phyloP scores from a whole-genome alignment of 2,329 filamentous ascomycete species.

The Mariannaea sp. region DNA sequence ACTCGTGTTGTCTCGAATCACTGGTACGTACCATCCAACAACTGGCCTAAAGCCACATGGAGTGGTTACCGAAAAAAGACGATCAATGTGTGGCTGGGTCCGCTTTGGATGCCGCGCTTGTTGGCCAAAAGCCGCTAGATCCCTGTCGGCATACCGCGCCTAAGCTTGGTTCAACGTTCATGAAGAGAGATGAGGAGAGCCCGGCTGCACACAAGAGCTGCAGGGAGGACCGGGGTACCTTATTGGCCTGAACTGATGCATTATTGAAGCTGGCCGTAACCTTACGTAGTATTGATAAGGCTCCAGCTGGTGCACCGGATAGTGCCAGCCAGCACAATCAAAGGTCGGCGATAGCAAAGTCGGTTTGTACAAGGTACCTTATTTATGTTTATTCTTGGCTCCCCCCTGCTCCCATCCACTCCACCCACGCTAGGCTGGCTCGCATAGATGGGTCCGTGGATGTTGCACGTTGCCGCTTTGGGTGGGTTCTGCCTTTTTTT shows the following conservation, averaged over 20 bases:
- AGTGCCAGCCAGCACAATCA: neutral
- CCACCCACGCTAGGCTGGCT: constrained; percentile 20
- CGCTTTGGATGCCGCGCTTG: constrained; percentile 28
- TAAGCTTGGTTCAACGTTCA: constrained; percentile 41
- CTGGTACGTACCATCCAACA: constrained; percentile 2
- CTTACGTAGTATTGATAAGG: neutral
- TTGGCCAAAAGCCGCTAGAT: constrained; percentile 26
- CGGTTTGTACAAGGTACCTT: constrained; percentile 6
- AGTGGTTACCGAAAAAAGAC: constrained; percentile 27
- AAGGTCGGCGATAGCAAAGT: neutral
- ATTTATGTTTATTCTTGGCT: constrained; percentile 19
- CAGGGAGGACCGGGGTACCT: constrained; percentile 18
- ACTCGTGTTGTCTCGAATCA: constrained; percentile 13
- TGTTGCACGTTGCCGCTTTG: constrained; percentile 34
- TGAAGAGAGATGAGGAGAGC: constrained; percentile 26
- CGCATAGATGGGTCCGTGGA: constrained; percentile 15
- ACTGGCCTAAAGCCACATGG: constrained; percentile 20
- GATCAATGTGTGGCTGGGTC: constrained; percentile 33
- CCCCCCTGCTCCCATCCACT: constrained; percentile 15
- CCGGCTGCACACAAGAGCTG: constrained; percentile 21
- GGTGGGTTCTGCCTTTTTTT: constrained; percentile 21
- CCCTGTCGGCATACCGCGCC: constrained; percentile 38
- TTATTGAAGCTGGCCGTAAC: constrained; percentile 1
- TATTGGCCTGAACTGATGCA: neutral
- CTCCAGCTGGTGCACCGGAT: neutral